These are phyloP conservation scores for Cladosporium sphaerospermum DNA, from an alignment of 2,329 filamentous ascomycete genomes.

Conservation along the genomic window DNA sequence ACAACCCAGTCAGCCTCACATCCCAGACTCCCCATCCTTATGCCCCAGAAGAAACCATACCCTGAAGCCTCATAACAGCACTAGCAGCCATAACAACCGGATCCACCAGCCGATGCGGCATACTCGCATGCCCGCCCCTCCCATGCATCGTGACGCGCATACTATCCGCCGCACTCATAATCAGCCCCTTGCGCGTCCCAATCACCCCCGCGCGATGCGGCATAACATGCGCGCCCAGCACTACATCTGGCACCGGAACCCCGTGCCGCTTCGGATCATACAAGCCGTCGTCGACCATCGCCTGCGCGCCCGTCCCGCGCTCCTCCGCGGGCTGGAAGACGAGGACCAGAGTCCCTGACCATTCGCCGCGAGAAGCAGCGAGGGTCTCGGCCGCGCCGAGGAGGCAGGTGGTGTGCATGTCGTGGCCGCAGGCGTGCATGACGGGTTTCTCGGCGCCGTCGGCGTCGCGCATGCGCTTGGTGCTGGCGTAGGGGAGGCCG, in stretches of 20 bases:
- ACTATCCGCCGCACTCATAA: conserved; percentile 38
- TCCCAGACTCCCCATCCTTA: too few relatives aligned
- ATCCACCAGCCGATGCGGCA: conserved; percentile 52
- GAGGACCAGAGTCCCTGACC: conserved; percentile 58
- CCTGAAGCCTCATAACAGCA: conserved; percentile 52
- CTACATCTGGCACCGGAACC: conserved; percentile 50
- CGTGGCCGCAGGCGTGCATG: conserved; percentile 66
- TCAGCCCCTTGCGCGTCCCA: conserved; percentile 37
- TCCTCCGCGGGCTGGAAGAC: conserved; percentile 66
- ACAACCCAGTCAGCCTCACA: background rate
- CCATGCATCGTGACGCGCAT: conserved; percentile 50
- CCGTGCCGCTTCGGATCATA: conserved; percentile 39
- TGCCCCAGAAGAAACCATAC: background rate
- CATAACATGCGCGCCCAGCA: conserved; percentile 54
- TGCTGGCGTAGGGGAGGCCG: conserved; percentile 51
- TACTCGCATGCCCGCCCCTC: conserved; percentile 52
- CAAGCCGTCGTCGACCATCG: conserved; percentile 56
- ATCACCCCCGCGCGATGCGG: conserved; percentile 35
- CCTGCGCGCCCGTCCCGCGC: conserved; percentile 53
- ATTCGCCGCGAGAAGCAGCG: conserved; percentile 37
- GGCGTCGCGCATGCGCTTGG: conserved; percentile 35
- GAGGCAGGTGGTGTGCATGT: conserved; percentile 56
- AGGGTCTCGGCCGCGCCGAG: conserved; percentile 52
- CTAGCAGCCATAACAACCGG: conserved; percentile 53
- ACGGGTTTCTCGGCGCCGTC: conserved; percentile 48